A percentile compares a stretch with the other conserved stretches of the same genome.
phyloP scores from a whole-genome alignment of 139 green algal genomes.

The Parachlorella kessleri region DNA sequence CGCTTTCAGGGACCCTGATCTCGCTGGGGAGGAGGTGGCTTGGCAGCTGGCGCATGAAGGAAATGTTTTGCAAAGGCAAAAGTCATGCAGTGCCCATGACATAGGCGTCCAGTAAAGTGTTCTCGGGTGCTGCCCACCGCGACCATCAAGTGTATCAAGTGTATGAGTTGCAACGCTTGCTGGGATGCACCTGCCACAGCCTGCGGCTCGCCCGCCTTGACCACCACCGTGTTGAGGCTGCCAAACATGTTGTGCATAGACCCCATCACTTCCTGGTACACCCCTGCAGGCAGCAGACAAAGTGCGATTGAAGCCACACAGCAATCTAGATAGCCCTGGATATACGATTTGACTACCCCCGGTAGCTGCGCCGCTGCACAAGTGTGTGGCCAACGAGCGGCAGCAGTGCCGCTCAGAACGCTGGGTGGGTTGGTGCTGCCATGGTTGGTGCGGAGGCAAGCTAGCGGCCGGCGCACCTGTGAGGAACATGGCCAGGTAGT shows the following conservation, averaged over 20 bases:
- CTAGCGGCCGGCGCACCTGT: slow-evolving; percentile 2
- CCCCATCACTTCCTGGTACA: slow-evolving; percentile 68
- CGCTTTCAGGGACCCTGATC: too few species aligned
- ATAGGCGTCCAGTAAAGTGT: background rate
- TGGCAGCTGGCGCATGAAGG: background rate
- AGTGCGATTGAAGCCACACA: background rate
- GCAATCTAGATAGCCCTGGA: background rate
- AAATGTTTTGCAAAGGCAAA: background rate
- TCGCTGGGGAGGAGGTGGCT: too few species aligned
- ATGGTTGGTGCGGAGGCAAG: too few species aligned
- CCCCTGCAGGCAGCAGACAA: slow-evolving; percentile 12
- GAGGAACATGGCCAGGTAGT: slow-evolving; percentile 63
- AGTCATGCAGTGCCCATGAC: background rate
- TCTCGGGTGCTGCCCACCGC: too few species aligned
- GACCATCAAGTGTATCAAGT: too few species aligned
- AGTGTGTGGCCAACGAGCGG: too few species aligned
- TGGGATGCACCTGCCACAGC: background rate
- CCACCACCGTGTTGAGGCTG: slow-evolving; percentile 46
- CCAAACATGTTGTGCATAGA: slow-evolving; percentile 75
- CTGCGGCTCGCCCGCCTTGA: slow-evolving; percentile 1
- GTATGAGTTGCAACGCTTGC: too few species aligned
- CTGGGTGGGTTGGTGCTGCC: too few species aligned
- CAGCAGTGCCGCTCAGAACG: too few species aligned
- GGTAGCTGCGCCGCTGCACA: too few species aligned
- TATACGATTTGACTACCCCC: too few species aligned